A percentile compares a stretch with the other conserved stretches of the same genome.
Conservation (phyloP, 345 rosid species). For the Syzygium oleosum region DNA sequence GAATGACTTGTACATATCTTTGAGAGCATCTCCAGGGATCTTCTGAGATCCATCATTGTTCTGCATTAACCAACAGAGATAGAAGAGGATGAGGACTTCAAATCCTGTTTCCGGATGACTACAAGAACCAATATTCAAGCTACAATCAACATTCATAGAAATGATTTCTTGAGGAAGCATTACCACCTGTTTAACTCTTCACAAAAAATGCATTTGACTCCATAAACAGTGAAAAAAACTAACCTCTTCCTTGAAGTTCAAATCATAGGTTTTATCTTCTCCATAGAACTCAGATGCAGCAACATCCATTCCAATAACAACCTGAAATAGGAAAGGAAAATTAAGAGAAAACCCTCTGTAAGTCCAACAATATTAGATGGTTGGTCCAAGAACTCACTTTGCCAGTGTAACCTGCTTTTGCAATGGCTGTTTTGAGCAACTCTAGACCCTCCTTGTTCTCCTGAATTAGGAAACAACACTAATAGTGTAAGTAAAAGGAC, state of each 20-base stretch:
- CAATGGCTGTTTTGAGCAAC: conserved; percentile 86
- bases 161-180: neutral
- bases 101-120: neutral
- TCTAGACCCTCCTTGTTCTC: conserved; percentile 99
- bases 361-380: neutral
- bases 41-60: conserved; percentile 78
- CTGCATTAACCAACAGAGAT: conserved; percentile 22
- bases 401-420: conserved; percentile 84
- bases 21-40: conserved; percentile 81
- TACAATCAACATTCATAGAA: neutral
- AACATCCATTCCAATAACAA: conserved; percentile 99
- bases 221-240: neutral
- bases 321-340: conserved; percentile 22
- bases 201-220: no score
- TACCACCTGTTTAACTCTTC: neutral
- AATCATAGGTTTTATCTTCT: conserved; percentile 68
- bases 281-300: conserved; percentile 96
- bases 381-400: conserved; percentile 39
- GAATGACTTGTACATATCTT: conserved; percentile 86
- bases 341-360: neutral
- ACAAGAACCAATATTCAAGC: neutral
- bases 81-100: neutral
- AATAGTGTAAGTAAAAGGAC: neutral
- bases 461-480: conserved; percentile 17
- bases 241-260: conserved; percentile 87